These are phyloP conservation scores for Calendula officinalis DNA, from an alignment of 129 eudicot species.

Conservation along the genomic window DNA sequence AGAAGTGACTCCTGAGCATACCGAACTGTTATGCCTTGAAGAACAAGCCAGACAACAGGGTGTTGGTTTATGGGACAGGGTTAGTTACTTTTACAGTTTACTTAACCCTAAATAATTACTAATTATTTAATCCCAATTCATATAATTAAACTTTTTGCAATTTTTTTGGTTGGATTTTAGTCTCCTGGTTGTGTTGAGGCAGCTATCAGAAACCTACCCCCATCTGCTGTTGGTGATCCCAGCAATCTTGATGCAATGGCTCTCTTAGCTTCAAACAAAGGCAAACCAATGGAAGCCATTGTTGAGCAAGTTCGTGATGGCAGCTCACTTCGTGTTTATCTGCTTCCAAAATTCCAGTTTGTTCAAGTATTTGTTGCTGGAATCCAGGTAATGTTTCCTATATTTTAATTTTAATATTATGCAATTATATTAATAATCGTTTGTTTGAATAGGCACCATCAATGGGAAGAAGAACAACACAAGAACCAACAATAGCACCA, in stretches of 20 bases:
- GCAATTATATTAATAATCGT: background rate
- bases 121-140: no score
- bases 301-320: conserved; percentile 97
- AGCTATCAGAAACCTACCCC: conserved; percentile 75
- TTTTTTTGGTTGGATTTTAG: conserved; percentile 38
- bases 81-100: conserved; percentile 21
- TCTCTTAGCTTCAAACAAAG: conserved; percentile 59
- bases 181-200: conserved; percentile 84
- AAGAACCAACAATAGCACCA: conserved; percentile 26
- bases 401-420: no score
- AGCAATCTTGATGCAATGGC: conserved; percentile 67
- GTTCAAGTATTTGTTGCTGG: conserved; percentile 94
- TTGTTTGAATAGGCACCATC: conserved; percentile 63
- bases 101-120: background rate
- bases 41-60: conserved; percentile 87
- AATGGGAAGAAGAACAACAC: conserved; percentile 70
- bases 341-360: conserved; percentile 84
- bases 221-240: conserved; percentile 81
- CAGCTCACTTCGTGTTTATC: conserved; percentile 79
- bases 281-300: conserved; percentile 70
- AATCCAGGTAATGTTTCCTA: conserved; percentile 45
- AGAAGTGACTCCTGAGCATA: conserved; percentile 59
- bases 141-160: background rate
- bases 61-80: conserved; percentile 79
- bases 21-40: conserved; percentile 53